Conservation (phyloP, 257 asterid genomes). For the Solanum verrucosum region DNA sequence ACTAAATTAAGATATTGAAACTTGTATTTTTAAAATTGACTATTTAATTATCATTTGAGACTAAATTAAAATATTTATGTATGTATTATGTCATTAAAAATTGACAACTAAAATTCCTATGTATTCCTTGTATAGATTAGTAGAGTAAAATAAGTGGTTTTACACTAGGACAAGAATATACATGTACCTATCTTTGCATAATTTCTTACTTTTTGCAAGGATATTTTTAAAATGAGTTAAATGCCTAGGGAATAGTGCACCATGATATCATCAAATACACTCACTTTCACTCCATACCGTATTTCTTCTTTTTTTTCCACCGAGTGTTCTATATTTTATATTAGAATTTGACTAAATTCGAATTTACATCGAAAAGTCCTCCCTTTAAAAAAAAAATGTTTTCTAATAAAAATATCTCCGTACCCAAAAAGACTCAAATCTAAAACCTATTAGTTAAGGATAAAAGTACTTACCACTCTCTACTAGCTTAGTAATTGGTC, state of each 20-base stretch:
- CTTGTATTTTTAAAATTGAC: no score
- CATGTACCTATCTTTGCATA: neutral
- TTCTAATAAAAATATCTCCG: no score
- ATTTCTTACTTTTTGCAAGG: neutral
- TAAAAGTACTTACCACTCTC: neutral
- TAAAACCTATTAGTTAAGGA: no score
- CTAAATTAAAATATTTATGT: no score
- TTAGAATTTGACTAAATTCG: accelerated
- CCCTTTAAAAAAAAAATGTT: accelerated
- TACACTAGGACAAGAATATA: neutral
- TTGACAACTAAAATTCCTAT: neutral
- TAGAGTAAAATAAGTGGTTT: neutral
- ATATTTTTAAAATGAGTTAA: neutral
- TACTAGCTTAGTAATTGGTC: neutral
- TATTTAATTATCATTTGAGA: no score
- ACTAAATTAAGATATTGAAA: neutral
- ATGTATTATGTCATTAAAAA: neutral
- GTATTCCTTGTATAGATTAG: neutral
- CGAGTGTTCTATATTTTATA: no score
- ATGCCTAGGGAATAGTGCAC: neutral
- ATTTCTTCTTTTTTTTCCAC: no score
- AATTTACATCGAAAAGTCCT: accelerated
- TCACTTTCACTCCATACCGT: neutral
- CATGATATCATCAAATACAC: neutral
- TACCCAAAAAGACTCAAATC: no score